These are phyloP conservation scores for Schizophyllum commune DNA, from an alignment of 1,284 basidiomycete genomes.

Conservation along the genomic window DNA sequence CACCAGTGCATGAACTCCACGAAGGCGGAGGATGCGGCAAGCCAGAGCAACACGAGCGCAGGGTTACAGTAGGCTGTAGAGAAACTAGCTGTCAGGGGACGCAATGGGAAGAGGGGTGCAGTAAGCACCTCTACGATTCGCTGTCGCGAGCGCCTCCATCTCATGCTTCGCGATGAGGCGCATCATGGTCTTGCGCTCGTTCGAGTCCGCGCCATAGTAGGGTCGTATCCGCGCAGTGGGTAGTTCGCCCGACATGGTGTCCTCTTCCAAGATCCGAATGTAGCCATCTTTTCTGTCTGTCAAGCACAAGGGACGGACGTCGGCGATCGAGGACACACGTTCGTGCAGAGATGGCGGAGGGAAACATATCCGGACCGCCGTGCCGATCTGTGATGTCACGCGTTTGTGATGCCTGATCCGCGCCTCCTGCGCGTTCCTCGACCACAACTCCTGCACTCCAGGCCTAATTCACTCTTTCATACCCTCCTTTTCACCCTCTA, in stretches of 20 bases:
- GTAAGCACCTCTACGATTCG: conserved; percentile 54
- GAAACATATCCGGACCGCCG: too few species aligned
- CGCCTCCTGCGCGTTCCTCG: too few species aligned
- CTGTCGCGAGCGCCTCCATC: conserved; percentile 65
- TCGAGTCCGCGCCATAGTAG: conserved; percentile 40
- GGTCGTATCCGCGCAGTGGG: conserved; percentile 46
- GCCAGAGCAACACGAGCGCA: conserved; percentile 50
- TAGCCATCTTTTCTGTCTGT: not conserved
- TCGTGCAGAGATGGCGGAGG: not conserved
- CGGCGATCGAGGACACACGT: conserved; percentile 1
- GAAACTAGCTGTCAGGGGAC: conserved; percentile 3
- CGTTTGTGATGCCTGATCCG: too few species aligned
- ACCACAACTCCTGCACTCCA: too few species aligned
- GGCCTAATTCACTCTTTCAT: too few species aligned
- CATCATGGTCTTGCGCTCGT: conserved; percentile 35
- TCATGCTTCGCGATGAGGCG: conserved; percentile 63
- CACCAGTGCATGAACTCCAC: conserved; percentile 59
- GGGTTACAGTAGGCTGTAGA: conserved; percentile 53
- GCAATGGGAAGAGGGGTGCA: not conserved
- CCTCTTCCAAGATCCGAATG: not conserved
- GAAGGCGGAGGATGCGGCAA: conserved; percentile 48
- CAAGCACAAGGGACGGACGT: too few species aligned
- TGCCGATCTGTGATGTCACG: too few species aligned
- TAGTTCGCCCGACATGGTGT: conserved; percentile 12
- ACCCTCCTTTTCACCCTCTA: too few species aligned